Evolutionary conservation across 1,284 basidiomycete genomes (phyloP).

Genomic region (Meripilus lineatus): DNA sequence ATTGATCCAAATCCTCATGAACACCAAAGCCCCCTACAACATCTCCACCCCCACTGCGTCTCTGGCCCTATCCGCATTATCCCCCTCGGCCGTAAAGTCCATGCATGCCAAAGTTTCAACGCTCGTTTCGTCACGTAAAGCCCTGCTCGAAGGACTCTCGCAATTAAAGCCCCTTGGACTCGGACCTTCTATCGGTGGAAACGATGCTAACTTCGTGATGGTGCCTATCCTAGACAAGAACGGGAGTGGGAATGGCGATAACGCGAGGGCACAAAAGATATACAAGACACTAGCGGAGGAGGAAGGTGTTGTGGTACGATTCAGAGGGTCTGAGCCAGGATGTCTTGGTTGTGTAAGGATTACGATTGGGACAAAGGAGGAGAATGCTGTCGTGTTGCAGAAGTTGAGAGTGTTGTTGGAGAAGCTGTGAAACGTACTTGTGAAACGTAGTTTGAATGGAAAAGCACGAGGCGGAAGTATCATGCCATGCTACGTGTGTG

Average conservation of each 20-base stretch:
- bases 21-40: constrained; percentile 98
- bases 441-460: background rate
- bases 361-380: constrained; percentile 84
- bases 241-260: constrained; percentile 53
- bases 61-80: constrained; percentile 73
- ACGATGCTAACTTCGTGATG: constrained; percentile 91
- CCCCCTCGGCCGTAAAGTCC: constrained; percentile 52
- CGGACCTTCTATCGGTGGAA: constrained; percentile 72
- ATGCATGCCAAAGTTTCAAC: constrained; percentile 68
- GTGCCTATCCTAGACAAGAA: constrained; percentile 66
- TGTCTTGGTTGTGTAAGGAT: constrained; percentile 88
- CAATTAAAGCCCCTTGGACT: constrained; percentile 50
- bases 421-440: constrained; percentile 22
- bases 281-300: constrained; percentile 88
- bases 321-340: constrained; percentile 81
- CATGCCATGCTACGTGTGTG: no score
- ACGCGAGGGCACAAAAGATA: constrained; percentile 58
- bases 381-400: constrained; percentile 58
- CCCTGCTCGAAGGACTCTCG: constrained; percentile 48
- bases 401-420: constrained; percentile 44
- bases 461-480: background rate
- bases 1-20: constrained; percentile 88
- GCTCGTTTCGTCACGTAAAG: constrained; percentile 56
- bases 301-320: constrained; percentile 87
- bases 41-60: constrained; percentile 88